Conservation (phyloP, 306 rosid genomes). For the Canavalia ensiformis region DNA sequence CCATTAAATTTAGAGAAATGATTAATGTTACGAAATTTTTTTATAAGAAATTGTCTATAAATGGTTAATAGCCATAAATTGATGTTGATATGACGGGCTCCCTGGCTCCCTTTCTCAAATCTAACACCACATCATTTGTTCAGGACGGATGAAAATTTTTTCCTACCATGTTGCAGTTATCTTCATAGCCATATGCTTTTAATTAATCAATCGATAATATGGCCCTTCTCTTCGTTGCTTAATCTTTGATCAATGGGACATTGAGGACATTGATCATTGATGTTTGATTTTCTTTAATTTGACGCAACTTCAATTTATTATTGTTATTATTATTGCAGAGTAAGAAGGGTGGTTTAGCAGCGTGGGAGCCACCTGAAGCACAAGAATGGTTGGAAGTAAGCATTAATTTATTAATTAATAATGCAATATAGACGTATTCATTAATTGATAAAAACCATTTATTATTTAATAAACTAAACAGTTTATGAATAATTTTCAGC, state of each 20-base stretch:
- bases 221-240: background rate
- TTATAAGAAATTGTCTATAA: background rate
- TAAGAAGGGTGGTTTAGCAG: conserved; percentile 79
- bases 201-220: background rate
- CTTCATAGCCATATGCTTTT: background rate
- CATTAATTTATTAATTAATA: background rate
- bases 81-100: background rate
- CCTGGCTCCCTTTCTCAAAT: background rate
- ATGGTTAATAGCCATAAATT: background rate
- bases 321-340: conserved; percentile 53
- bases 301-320: background rate
- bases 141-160: background rate
- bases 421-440: background rate
- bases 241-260: background rate
- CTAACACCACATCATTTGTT: background rate
- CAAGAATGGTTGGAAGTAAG: conserved; percentile 79
- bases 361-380: conserved; percentile 76
- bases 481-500: background rate
- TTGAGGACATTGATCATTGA: background rate
- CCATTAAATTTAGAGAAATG: background rate
- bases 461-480: conserved; percentile 1
- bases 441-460: background rate
- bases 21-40: background rate
- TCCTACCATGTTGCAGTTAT: background rate
- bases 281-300: conserved; percentile 13